Conservation (phyloP, 441 rosid species). For the Erodium trifolium region DNA sequence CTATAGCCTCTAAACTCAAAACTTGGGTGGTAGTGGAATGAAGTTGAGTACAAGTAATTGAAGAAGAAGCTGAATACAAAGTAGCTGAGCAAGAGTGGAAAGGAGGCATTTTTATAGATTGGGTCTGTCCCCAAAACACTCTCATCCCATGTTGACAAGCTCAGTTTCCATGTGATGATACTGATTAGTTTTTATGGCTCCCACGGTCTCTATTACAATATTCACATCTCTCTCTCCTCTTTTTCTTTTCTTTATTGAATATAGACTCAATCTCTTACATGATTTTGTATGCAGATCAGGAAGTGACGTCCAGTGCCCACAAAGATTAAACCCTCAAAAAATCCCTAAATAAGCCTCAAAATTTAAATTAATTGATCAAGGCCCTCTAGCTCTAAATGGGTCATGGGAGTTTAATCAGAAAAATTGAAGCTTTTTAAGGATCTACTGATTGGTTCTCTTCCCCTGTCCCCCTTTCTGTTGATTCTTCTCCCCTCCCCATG, state of each 20-base stretch:
- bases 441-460: slow-evolving; percentile 20
- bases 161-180: slow-evolving; percentile 35
- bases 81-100: background rate
- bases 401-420: slow-evolving; percentile 13
- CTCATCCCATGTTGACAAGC: slow-evolving; percentile 16
- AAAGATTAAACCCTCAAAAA: no score
- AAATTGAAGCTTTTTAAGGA: slow-evolving; percentile 18
- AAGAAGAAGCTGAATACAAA: background rate
- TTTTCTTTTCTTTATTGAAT: slow-evolving; percentile 17
- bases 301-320: no score
- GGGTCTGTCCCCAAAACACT: background rate
- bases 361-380: no score
- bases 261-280: slow-evolving; percentile 8
- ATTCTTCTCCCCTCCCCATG: slow-evolving; percentile 34
- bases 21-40: background rate
- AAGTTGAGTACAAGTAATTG: background rate
- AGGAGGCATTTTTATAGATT: background rate
- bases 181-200: slow-evolving; percentile 24
- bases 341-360: no score
- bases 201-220: slow-evolving; percentile 22
- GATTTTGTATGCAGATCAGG: no score
- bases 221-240: slow-evolving; percentile 11
- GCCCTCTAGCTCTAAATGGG: background rate
- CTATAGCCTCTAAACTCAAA: background rate
- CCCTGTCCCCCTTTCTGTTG: slow-evolving; percentile 24